A percentile compares a stretch with the other conserved stretches of the same genome.
phyloP scores from a whole-genome alignment of 768 basidiomycete species.

The Xerocomus spinulosus region DNA sequence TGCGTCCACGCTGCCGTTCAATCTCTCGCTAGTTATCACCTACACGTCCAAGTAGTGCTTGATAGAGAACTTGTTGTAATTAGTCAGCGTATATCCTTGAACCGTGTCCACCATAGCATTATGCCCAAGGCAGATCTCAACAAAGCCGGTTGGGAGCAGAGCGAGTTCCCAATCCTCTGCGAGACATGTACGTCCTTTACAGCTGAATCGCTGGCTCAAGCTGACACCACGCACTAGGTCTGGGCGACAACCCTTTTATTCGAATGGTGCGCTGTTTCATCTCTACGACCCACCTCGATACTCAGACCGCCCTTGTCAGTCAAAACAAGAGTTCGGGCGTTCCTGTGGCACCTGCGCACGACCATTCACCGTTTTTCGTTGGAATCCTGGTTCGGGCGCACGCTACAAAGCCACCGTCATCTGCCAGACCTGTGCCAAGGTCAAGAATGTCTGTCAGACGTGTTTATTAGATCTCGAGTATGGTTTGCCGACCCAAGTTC shows the following conservation, averaged over 20 bases:
- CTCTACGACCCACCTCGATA: not conserved
- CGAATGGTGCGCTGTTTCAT: conserved; percentile 66
- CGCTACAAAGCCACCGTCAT: conserved; percentile 97
- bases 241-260: conserved; percentile 88
- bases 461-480: conserved; percentile 96
- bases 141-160: conserved; percentile 92
- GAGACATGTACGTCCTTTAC: conserved; percentile 68
- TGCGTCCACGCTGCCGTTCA: conserved; percentile 86
- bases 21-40: conserved; percentile 59
- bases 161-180: conserved; percentile 90
- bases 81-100: conserved; percentile 25
- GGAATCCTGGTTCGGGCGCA: conserved; percentile 93
- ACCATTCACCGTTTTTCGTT: conserved; percentile 95
- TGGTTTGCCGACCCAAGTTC: conserved; percentile 91
- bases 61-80: conserved; percentile 2
- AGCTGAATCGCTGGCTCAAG: not conserved
- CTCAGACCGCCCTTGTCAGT: conserved; percentile 58
- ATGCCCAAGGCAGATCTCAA: conserved; percentile 92
- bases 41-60: conserved; percentile 37
- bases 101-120: not conserved
- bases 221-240: conserved; percentile 42
- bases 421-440: conserved; percentile 95
- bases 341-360: conserved; percentile 97
- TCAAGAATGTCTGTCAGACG: conserved; percentile 96
- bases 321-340: conserved; percentile 93